Base-by-base conservation (phyloP, 345 rosid species). In the Hypericum perforatum region DNA sequence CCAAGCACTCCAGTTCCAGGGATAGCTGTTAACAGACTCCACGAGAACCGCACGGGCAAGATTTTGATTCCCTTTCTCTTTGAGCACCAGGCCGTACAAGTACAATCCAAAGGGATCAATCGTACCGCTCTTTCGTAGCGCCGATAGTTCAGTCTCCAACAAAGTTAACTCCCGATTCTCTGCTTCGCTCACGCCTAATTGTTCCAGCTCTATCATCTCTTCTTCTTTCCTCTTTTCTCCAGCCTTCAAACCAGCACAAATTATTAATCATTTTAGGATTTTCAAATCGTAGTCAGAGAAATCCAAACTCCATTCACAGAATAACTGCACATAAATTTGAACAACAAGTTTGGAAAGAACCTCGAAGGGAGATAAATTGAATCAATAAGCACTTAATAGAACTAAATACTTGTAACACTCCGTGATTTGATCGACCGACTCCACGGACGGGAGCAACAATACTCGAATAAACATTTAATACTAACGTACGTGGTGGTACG, bases 1-100 rank as follows among this genome's bases (percentile, higher is more conserved):
- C 98, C 98, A 92, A 50, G 98, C 98, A 79, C 66, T 84, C 98
- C 98, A 92, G 62, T 92, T 92, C 98, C 98, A 92, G 22, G 98
- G 97, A 60, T 92, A 92, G 72, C 72, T 73, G 69, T 88, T 92
- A 43, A 92, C 95, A 32, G 97, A 92, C 61, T 92, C 97, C 67
- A 84, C 81, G 6, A 88, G 83, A 66, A 78, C 76, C 16, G 78
- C 77, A 39, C 87, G 75, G 6, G 87, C 89, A 56, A 85, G 86
- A 63, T 58, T 76, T 50, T 80, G 91, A 52, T 70, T 84, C 36
- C 97, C 98, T 72, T 84, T 88, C 59, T 80, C 84, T 80, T 92
- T 92, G 40, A 92, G 90, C 61, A 88, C 89, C 38, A 88, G 65
- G 63, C 97, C 98, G 52, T 81, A 92, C 53, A 92, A 69, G 70